Percentiles rank a stretch among this genome's conserved stretches.
Conservation (phyloP, 2,329 filamentous ascomycete genomes). For the Microdochium nivale region DNA sequence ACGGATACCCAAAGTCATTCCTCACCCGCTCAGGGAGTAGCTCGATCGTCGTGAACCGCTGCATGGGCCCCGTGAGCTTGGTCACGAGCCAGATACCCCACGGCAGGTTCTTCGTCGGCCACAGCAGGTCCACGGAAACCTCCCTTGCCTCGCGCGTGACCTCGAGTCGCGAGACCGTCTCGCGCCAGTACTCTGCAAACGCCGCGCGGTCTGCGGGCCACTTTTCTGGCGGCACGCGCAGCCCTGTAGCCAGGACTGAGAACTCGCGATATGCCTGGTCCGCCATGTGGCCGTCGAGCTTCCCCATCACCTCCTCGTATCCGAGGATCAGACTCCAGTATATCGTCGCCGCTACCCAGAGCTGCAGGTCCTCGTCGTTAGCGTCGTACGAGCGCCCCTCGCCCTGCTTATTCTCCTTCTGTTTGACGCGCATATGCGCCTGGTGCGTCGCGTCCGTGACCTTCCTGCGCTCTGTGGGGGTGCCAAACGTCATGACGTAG, state of each 20-base stretch:
- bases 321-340: constrained; percentile 4
- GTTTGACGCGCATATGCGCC: constrained; percentile 5
- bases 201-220: constrained; percentile 4
- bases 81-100: constrained; percentile 1
- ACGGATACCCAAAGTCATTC: constrained; percentile 2
- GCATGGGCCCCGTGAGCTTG: constrained; percentile 1
- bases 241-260: constrained; percentile 6
- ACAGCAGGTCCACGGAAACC: constrained; percentile 2
- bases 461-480: constrained; percentile 2
- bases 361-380: constrained; percentile 6
- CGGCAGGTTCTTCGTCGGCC: neutral
- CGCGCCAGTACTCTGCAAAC: constrained; percentile 2
- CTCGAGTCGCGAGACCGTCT: constrained; percentile 1
- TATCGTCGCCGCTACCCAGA: constrained; percentile 8
- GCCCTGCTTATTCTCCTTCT: neutral
- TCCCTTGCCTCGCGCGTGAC: constrained; percentile 1
- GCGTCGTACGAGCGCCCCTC: constrained; percentile 5
- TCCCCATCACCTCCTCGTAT: constrained; percentile 6
- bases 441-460: constrained; percentile 6
- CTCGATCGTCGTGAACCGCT: constrained; percentile 1
- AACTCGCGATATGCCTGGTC: constrained; percentile 7
- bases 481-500: constrained; percentile 8
- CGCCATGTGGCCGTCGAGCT: constrained; percentile 2
- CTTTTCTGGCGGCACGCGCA: constrained; percentile 6
- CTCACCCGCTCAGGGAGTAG: constrained; percentile 2